Evolutionary conservation across 805 yeast genomes (phyloP), one percentile per base, ranked within the genome.

Genomic region (Kazachstania bromeliacearum): DNA sequence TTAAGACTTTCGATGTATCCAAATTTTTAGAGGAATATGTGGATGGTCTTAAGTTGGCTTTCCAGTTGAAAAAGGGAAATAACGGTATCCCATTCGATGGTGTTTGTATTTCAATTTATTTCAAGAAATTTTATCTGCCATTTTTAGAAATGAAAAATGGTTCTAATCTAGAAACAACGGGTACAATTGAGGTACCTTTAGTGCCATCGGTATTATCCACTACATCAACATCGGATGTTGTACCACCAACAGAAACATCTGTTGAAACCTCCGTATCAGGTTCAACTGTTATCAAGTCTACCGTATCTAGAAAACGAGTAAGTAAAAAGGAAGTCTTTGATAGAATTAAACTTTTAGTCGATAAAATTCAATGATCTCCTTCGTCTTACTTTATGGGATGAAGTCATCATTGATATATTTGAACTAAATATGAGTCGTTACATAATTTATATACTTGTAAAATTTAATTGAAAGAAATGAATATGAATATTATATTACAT

Each of bases 301-400:
- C 36, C 4, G 19, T 41, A 1, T 39, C 35, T 4, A 49, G 52
- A 36, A 57, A 57, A 20, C 48, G 60, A 28, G 59, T 57, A 4
- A 56, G 60, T 18, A 57, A 57, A 39, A 57, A 51, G 32, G 62
- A 57, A 26, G 57, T 51, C 4, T 56, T 57, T 24, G 62, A 57
- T 34, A 50, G 45, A 38, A 47, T 57, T 13, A 45, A 46, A 13
- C 36, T 38, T 1, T 22, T 56, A 12, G 50, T 48, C 4, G 61
- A 56, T 7, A 55, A 47, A 37, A 43, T 46, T 15, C 34, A n/a
- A n/a, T n/a, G n/a, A n/a, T n/a, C n/a, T n/a, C n/a, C n/a, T n/a
- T n/a, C n/a, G n/a, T n/a, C n/a, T n/a, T n/a, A n/a, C n/a, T n/a
- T n/a, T n/a, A n/a, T n/a, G n/a, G n/a, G n/a, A n/a, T n/a, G n/a